Conservation (phyloP, 257 asterid genomes). For the Plectranthus barbatus region DNA sequence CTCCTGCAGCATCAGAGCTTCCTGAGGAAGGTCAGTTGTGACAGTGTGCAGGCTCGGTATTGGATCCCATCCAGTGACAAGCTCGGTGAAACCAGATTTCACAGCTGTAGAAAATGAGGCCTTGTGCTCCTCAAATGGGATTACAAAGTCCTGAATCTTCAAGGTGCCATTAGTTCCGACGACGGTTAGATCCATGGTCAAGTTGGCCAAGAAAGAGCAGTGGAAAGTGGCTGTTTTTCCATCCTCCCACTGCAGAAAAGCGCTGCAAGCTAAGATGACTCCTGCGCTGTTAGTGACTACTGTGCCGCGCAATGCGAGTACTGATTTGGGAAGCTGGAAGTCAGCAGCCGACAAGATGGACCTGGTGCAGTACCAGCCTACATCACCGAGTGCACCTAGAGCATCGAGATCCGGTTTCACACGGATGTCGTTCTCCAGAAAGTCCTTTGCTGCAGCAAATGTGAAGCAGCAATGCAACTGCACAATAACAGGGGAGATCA, state of each 20-base stretch:
- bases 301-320: constrained; percentile 38
- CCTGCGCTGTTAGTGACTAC: constrained; percentile 45
- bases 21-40: constrained; percentile 57
- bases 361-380: constrained; percentile 70
- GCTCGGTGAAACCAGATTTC: constrained; percentile 26
- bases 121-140: constrained; percentile 47
- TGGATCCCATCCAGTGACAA: constrained; percentile 45
- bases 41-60: constrained; percentile 40
- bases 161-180: constrained; percentile 53
- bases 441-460: constrained; percentile 26
- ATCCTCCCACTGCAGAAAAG: constrained; percentile 60
- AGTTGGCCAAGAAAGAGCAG: constrained; percentile 57
- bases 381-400: constrained; percentile 69
- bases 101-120: constrained; percentile 35
- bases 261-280: constrained; percentile 53
- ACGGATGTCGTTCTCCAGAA: constrained; percentile 53
- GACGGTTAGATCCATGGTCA: constrained; percentile 51
- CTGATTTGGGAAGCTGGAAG: constrained; percentile 54
- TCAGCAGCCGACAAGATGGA: constrained; percentile 66
- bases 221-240: constrained; percentile 58
- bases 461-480: constrained; percentile 51
- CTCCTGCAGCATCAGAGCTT: constrained; percentile 63
- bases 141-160: constrained; percentile 44
- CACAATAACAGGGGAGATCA: background rate
- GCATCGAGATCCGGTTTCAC: constrained; percentile 67